Evolutionary conservation across 2,329 filamentous ascomycete species (phyloP), one percentile per base, ranked within the genome.

Genomic region (Calonectria honghensis): DNA sequence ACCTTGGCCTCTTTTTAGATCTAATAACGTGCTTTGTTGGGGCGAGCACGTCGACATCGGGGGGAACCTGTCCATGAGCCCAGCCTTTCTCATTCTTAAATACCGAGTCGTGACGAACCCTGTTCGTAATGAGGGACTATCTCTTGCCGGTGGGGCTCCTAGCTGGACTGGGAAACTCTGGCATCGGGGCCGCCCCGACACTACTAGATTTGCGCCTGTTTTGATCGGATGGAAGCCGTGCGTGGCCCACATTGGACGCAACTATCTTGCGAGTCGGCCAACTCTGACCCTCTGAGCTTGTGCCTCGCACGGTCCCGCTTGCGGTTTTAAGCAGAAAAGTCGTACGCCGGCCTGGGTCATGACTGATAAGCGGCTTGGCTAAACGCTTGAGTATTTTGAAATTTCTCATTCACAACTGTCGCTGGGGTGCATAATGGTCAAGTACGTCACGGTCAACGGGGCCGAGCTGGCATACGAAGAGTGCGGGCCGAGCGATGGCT

Each of bases 401-500:
- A 29, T 7, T 32, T 16, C 27, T 14, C 45, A 20, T 54, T 27
- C 5, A 35, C 14, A 52, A 14, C n/a, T 29, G 41, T 16, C 9
- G 5, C 3, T 31, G 20, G 18, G 68, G n/a, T 48, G 24, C 73
- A 37, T 32, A 24, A 78, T 78, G 76, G 67, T 68, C 2, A 24
- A 74, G 1, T 69, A 41, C 20, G 50, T 77, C 4, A 69, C 27
- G 6, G 65, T 78, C 20, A 78, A 78, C 29, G 76, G 71, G 13
- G 76, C 75, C 0, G 29, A 70, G 20, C 65, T 78, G 16, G 76
- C 76, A 5, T 78, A 77, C n/a, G 61, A 75, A 29, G 48, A 76
- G 10, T 52, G 48, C 11, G 76, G 76, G 1, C 73, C 73, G 2
- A 39, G 67, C 31, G 72, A 73, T 65, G 76, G 65, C 4, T 75